Evolutionary conservation across 192 early-diverging fungal genomes (phyloP).

Genomic region (Jimgerdemannia lactiflua): DNA sequence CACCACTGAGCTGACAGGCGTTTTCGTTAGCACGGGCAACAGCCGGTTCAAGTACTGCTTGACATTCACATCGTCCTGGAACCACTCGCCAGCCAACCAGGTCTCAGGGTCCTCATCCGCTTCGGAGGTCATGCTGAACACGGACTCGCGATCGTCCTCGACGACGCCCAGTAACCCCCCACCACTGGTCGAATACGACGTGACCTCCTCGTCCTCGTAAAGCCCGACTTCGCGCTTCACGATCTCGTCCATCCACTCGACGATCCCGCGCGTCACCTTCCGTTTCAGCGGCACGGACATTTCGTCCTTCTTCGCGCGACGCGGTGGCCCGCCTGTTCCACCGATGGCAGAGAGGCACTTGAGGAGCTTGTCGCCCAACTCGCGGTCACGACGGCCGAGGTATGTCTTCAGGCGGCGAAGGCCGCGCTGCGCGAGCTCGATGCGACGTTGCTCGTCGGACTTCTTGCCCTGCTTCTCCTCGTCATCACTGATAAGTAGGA

Average conservation of each 20-base stretch:
- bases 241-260: slow-evolving; percentile 30
- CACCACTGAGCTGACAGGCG: slow-evolving; percentile 12
- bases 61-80: slow-evolving; percentile 30
- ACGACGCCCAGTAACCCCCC: background rate
- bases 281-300: background rate
- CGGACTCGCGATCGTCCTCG: background rate
- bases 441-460: slow-evolving; percentile 6
- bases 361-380: slow-evolving; percentile 12
- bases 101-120: background rate
- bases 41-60: slow-evolving; percentile 20
- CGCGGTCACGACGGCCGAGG: slow-evolving; percentile 5
- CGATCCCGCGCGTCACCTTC: slow-evolving; percentile 8
- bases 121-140: background rate
- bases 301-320: background rate
- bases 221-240: slow-evolving; percentile 23
- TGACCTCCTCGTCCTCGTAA: slow-evolving; percentile 1
- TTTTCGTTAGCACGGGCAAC: slow-evolving; percentile 16
- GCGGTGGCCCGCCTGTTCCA: background rate
- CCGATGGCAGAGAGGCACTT: background rate
- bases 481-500: slow-evolving; percentile 13
- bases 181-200: background rate
- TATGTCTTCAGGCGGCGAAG: slow-evolving; percentile 10
- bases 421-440: slow-evolving; percentile 1
- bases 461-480: slow-evolving; percentile 8
- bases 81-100: slow-evolving; percentile 21